phyloP scores from a whole-genome alignment of 2,329 filamentous ascomycete genomes.

The Aspergillaceae sp. region DNA sequence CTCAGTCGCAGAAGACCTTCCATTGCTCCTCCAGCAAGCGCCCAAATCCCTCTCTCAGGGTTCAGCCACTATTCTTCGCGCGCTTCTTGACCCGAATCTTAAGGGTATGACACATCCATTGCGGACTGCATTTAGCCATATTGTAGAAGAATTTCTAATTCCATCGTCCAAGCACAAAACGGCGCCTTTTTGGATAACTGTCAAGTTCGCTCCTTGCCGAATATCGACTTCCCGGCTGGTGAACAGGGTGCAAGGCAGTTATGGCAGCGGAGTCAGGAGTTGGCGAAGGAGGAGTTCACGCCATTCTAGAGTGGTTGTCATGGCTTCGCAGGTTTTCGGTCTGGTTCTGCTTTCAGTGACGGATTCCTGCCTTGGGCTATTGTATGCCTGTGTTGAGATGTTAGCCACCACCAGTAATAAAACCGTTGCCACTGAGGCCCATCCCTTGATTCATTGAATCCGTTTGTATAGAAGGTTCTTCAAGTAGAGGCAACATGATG shows the following conservation, averaged over 20 bases:
- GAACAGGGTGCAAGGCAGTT: conserved; percentile 19
- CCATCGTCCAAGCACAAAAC: conserved; percentile 9
- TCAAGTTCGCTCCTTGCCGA: conserved; percentile 11
- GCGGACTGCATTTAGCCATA: too few relatives aligned
- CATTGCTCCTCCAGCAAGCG: conserved; percentile 16
- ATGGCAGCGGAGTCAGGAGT: conserved; percentile 24
- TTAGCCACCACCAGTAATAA: too few relatives aligned
- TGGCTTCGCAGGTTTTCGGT: too few relatives aligned
- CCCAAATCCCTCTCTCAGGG: conserved; percentile 16
- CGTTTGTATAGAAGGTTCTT: too few relatives aligned
- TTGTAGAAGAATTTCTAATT: background rate
- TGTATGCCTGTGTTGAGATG: too few relatives aligned
- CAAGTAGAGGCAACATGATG: too few relatives aligned
- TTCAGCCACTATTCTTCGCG: conserved; percentile 14
- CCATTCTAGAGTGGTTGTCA: background rate
- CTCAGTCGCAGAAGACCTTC: conserved; percentile 9
- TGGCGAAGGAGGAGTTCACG: conserved; percentile 19
- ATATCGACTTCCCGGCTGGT: conserved; percentile 19
- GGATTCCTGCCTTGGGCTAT: too few relatives aligned
- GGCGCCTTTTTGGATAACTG: conserved; percentile 19
- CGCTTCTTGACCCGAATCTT: conserved; percentile 17
- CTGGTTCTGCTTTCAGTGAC: too few relatives aligned
- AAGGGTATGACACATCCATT: conserved; percentile 8
- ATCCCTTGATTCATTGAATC: too few relatives aligned
- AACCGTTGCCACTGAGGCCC: too few relatives aligned